Evolutionary conservation across 495 filamentous ascomycete species (phyloP), one percentile per base, ranked within the genome.

Genomic region (Penicillium macrosclerotiorum): DNA sequence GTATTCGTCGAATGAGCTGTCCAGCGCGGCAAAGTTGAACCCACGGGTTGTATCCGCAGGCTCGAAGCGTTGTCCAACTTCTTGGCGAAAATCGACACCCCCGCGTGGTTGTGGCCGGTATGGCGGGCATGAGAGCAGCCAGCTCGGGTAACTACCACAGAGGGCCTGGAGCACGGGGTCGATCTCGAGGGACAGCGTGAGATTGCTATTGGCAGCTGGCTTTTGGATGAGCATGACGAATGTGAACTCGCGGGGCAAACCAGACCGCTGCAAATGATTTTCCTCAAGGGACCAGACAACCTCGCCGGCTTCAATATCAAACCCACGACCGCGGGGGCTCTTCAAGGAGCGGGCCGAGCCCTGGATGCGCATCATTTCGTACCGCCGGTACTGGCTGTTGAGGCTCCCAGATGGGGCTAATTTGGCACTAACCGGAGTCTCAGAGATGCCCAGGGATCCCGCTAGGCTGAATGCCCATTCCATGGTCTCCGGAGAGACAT

Each of bases 341-440:
- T 62, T 63, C 29, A 64, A 32, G 2, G 69, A 71, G 5, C 75
- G 68, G 5, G 67, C 58, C 4, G 74, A 77, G 11, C 74, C 76
- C 52, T 78, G 75, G 17, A 79, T 76, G 25, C 68, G 67, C 75
- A 79, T 75, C 73, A 77, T 77, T 46, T 74, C 69, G 44, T 72
- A 76, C 13, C 76, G 60, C 13, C 64, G 65, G 44, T 73, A 75
- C 3, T 57, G 64, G 2, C 60, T 57, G 22, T 62, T 70, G 26
- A 69, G 37, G 4, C 65, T 69, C 3, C 71, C 67, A 4, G 62
- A 62, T 0, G 74, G 74, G 16, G 64, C 69, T 0, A 79, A 9
- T 27, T 61, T 71, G 8, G 75, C 75, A 23, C 67, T 65, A 8
- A 76, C 45, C 0, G 73, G 74, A 2, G 66, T 45, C 32, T 76